These are phyloP conservation scores for Sugiyamaella americana DNA, from an alignment of 805 yeast species.

Conservation along the genomic window DNA sequence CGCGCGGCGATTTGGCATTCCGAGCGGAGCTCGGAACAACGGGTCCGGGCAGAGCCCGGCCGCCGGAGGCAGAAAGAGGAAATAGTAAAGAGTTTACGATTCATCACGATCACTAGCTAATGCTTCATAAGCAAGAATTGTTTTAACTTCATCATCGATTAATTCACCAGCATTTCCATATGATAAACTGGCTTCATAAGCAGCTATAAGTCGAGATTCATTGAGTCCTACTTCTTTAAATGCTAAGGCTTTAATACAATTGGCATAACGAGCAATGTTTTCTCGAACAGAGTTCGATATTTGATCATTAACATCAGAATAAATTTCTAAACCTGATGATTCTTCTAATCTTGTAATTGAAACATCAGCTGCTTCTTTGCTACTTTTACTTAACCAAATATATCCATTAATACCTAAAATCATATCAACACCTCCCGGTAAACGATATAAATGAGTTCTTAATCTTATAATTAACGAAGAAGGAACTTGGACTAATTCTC, in stretches of 20 bases:
- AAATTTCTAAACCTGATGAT: slow-evolving; percentile 85
- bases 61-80: neutral
- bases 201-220: slow-evolving; percentile 68
- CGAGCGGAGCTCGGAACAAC: too few species aligned
- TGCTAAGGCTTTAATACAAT: slow-evolving; percentile 77
- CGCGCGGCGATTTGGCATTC: neutral
- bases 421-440: slow-evolving; percentile 92
- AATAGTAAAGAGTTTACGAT: neutral
- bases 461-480: slow-evolving; percentile 76
- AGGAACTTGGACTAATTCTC: slow-evolving; percentile 75
- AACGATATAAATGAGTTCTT: slow-evolving; percentile 75
- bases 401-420: slow-evolving; percentile 94
- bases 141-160: slow-evolving; percentile 68
- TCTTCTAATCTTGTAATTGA: slow-evolving; percentile 83
- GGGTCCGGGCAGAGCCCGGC: neutral
- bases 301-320: slow-evolving; percentile 78
- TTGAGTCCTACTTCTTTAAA: slow-evolving; percentile 81
- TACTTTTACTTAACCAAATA: slow-evolving; percentile 80
- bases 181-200: slow-evolving; percentile 85
- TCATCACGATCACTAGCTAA: slow-evolving; percentile 45
- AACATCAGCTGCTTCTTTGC: slow-evolving; percentile 33
- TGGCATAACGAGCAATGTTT: slow-evolving; percentile 78
- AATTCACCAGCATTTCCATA: slow-evolving; percentile 64
- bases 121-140: slow-evolving; percentile 64
- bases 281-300: slow-evolving; percentile 56